Conservation (phyloP, 352 stramenopile species). For the Globisporangium radiosum region DNA sequence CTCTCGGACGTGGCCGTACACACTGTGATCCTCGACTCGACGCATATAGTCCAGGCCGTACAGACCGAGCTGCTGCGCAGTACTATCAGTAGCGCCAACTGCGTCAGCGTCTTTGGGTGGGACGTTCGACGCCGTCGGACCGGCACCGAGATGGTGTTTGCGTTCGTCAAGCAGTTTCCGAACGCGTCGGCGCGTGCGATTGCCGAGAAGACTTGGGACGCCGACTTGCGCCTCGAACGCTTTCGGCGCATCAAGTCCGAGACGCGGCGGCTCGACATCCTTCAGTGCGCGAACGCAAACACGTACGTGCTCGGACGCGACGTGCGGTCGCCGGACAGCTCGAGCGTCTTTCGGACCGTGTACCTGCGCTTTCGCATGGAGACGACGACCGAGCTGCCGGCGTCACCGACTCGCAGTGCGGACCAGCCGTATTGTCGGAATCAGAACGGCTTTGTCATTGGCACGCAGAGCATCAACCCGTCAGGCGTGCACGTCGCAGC, state of each 20-base stretch:
- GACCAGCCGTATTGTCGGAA: constrained; percentile 16
- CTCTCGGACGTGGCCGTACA: constrained; percentile 28
- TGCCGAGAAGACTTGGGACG: constrained; percentile 35
- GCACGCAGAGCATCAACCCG: constrained; percentile 36
- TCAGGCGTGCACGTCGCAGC: not conserved
- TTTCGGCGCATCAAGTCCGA: constrained; percentile 43
- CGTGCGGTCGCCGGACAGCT: constrained; percentile 30
- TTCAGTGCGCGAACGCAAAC: constrained; percentile 33
- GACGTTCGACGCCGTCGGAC: constrained; percentile 26
- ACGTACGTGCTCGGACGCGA: constrained; percentile 39
- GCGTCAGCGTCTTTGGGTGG: constrained; percentile 37
- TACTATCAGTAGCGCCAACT: not conserved
- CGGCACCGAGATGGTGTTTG: constrained; percentile 28
- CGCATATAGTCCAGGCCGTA: constrained; percentile 21
- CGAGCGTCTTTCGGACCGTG: constrained; percentile 36
- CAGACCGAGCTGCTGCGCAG: constrained; percentile 20
- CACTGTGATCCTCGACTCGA: constrained; percentile 31
- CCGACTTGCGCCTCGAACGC: constrained; percentile 27
- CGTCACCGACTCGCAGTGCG: constrained; percentile 11
- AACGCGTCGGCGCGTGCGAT: constrained; percentile 23
- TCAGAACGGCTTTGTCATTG: constrained; percentile 30
- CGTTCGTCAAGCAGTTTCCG: constrained; percentile 33
- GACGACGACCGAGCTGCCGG: constrained; percentile 14
- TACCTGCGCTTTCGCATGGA: constrained; percentile 41
- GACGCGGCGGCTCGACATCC: constrained; percentile 34